Conservation (phyloP, 225 moss, liverwort and hornwort species). For the Pseudisothecium myosuroides region DNA sequence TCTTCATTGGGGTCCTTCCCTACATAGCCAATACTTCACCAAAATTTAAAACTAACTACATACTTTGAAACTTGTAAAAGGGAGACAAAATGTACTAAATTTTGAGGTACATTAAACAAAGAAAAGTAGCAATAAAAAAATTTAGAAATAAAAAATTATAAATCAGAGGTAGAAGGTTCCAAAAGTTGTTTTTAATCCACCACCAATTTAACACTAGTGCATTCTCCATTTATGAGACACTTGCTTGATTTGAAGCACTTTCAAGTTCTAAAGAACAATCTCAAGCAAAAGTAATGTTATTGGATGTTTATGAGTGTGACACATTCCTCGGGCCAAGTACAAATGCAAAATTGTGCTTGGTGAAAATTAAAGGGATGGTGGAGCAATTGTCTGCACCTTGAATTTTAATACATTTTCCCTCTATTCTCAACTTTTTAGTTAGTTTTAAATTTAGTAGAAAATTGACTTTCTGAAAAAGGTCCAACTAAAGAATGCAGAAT, state of each 20-base stretch:
- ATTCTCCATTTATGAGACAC: neutral
- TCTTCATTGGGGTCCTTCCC: neutral
- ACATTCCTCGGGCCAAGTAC: neutral
- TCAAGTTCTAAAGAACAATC: neutral
- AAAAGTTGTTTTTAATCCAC: neutral
- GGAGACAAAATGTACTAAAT: neutral
- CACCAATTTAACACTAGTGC: neutral
- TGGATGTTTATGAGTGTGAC: neutral
- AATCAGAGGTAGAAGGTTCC: fast-evolving
- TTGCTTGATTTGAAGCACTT: neutral
- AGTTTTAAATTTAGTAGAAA: neutral
- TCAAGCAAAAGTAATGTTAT: neutral
- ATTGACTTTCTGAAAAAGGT: neutral
- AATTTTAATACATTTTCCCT: neutral
- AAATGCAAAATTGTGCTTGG: neutral
- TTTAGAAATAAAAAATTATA: neutral
- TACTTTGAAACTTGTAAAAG: neutral
- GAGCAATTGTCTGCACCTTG: neutral
- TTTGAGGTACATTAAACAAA: neutral
- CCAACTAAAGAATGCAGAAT: neutral
- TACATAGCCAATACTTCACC: neutral
- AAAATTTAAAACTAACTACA: neutral
- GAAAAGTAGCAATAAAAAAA: neutral
- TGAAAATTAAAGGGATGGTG: neutral
- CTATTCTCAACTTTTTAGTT: neutral